Evolutionary conservation across 768 basidiomycete species (phyloP).

Genomic region (Mycena maculata): DNA sequence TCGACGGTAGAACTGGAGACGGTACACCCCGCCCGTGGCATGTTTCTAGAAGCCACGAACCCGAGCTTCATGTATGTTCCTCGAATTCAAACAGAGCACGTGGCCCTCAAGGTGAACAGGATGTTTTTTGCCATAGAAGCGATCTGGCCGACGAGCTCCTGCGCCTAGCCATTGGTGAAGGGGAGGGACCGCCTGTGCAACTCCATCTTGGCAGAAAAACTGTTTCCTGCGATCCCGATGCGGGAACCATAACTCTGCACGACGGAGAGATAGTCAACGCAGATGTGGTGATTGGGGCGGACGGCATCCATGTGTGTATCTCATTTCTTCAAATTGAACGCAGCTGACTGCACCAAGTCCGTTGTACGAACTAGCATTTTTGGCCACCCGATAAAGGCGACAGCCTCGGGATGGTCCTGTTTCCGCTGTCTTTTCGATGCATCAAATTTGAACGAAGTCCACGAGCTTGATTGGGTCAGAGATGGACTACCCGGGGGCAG

Average conservation of each 20-base stretch:
- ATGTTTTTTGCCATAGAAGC: conserved; percentile 15
- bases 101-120: too few species aligned
- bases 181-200: conserved; percentile 11
- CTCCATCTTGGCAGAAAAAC: conserved; percentile 13
- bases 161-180: conserved; percentile 21
- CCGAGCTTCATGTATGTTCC: not conserved
- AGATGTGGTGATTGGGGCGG: conserved; percentile 36
- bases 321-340: too few species aligned
- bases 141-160: conserved; percentile 25
- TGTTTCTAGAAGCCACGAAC: not conserved
- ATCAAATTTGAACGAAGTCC: not conserved
- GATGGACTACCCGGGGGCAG: conserved; percentile 13
- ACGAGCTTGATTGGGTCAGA: conserved; percentile 20
- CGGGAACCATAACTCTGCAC: conserved; percentile 46
- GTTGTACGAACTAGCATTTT: conserved; percentile 15
- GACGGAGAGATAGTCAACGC: conserved; percentile 47
- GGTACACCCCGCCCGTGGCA: not conserved
- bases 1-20: conserved; percentile 5
- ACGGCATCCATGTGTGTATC: conserved; percentile 27
- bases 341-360: conserved; percentile 11
- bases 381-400: not conserved
- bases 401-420: conserved; percentile 9
- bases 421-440: conserved; percentile 25
- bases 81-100: not conserved
- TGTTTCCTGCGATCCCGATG: conserved; percentile 37